Evolutionary conservation across 163 green algal genomes (phyloP), one percentile per base, ranked within the genome.

Genomic region (Volvox carteri): DNA sequence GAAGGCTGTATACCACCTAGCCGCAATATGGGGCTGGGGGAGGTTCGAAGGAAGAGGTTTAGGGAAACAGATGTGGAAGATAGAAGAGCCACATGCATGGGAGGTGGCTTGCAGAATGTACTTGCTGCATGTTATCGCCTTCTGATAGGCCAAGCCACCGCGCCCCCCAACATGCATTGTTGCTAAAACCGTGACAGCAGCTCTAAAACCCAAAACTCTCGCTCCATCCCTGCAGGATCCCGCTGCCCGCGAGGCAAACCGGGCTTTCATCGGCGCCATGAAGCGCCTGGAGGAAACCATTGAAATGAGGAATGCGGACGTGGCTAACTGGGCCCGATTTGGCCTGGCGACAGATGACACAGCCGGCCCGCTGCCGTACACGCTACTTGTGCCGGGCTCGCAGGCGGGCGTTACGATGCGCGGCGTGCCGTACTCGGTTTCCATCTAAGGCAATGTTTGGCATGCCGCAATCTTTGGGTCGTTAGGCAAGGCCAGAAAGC

Each of bases 231-330:
- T 48, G 37, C 90, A 92, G 90, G 87, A 92, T 70, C 18, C 67
- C 4, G 39, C 67, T 9, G 87, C 87, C 25, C 37, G 75, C 35
- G 48, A 50, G 1, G 60, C 84, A 30, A 92, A 93, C 77, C 7
- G 2, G 1, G 5, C 16, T 7, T 93, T 93, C 70, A 86, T 89
- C 41, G 39, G 42, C 44, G 60, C 21, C 28, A 88, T 93, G 87
- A 44, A 80, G 74, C 50, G 54, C 18, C 46, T 90, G 65, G 86
- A 93, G 83, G 84, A 42, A n/a, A n/a, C n/a, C n/a, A n/a, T n/a
- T n/a, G n/a, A n/a, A n/a, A n/a, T n/a, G n/a, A n/a, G n/a, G n/a
- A 93, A 93, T 68, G 30, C 25, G 6, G 60, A 92, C 78, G 65
- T 84, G 25, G 52, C 16, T 48, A 84, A 52, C 70, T 86, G 79